These are phyloP conservation scores for Hyphodiscus hymeniophilus DNA, from an alignment of 495 filamentous ascomycete genomes.

Conservation along the genomic window DNA sequence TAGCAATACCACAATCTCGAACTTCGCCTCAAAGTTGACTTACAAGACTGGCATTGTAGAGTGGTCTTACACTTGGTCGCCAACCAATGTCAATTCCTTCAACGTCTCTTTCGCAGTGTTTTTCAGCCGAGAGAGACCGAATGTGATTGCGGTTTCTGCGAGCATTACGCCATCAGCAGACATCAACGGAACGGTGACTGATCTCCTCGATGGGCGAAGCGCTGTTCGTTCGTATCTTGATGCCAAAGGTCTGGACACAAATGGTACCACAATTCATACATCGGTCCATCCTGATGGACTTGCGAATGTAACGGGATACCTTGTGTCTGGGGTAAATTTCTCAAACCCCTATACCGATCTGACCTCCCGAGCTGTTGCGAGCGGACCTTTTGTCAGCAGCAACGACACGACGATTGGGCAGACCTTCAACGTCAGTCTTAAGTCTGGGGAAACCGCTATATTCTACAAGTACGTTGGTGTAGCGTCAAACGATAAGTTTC, in stretches of 20 bases:
- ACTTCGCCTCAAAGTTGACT: slow-evolving; percentile 55
- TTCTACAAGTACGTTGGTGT: slow-evolving; percentile 46
- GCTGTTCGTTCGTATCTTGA: slow-evolving; percentile 39
- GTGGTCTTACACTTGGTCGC: slow-evolving; percentile 64
- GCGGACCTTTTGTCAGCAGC: slow-evolving; percentile 25
- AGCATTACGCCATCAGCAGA: slow-evolving; percentile 35
- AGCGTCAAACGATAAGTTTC: slow-evolving; percentile 45
- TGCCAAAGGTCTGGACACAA: slow-evolving; percentile 33
- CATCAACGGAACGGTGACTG: slow-evolving; percentile 37
- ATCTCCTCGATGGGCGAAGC: slow-evolving; percentile 45
- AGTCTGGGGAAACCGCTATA: slow-evolving; percentile 29
- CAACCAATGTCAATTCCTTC: slow-evolving; percentile 38
- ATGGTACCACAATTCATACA: slow-evolving; percentile 36
- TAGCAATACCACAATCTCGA: slow-evolving; percentile 46
- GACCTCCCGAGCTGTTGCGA: slow-evolving; percentile 27
- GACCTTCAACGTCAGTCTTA: slow-evolving; percentile 32
- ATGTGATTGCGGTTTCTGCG: slow-evolving; percentile 38
- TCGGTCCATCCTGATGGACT: slow-evolving; percentile 42
- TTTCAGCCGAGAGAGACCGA: slow-evolving; percentile 31
- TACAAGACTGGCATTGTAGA: slow-evolving; percentile 52
- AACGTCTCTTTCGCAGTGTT: slow-evolving; percentile 47
- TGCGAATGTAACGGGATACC: slow-evolving; percentile 40
- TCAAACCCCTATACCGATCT: slow-evolving; percentile 25
- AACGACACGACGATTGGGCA: slow-evolving; percentile 46
- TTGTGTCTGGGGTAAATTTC: slow-evolving; percentile 38